Conservation (phyloP, 768 basidiomycete species). For the Russula virescens region DNA sequence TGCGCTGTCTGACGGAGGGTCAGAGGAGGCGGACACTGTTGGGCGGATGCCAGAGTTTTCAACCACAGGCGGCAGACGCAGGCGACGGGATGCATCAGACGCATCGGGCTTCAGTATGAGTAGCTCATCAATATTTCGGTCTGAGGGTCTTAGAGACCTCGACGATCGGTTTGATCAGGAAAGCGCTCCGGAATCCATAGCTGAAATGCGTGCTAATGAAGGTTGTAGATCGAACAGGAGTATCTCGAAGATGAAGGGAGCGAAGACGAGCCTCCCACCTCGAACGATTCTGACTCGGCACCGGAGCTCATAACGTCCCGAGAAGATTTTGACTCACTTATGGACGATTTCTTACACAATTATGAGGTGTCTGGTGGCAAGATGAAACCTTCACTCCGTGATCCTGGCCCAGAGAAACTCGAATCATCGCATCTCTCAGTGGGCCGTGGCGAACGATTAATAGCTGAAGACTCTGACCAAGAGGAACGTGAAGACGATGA, state of each 20-base stretch:
- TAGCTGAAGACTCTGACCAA: constrained; percentile 42
- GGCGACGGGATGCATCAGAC: constrained; percentile 69
- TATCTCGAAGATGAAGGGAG: constrained; percentile 61
- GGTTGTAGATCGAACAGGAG: constrained; percentile 68
- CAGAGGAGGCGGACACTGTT: constrained; percentile 79
- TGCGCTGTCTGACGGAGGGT: constrained; percentile 43
- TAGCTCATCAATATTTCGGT: constrained; percentile 92
- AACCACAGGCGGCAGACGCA: constrained; percentile 74
- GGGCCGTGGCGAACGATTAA: constrained; percentile 59
- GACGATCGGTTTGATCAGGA: constrained; percentile 96
- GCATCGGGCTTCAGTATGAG: constrained; percentile 97
- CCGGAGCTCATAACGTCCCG: constrained; percentile 75
- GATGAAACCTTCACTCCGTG: constrained; percentile 69
- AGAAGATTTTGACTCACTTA: constrained; percentile 84
- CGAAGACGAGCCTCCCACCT: constrained; percentile 35
- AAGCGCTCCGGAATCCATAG: constrained; percentile 23
- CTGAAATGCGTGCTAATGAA: not conserved
- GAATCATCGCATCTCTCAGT: constrained; percentile 72
- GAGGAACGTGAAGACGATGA: constrained; percentile 36
- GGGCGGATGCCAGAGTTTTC: constrained; percentile 67
- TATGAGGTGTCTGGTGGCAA: constrained; percentile 89
- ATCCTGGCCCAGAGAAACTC: constrained; percentile 71
- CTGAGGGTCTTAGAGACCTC: constrained; percentile 77
- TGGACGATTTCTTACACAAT: constrained; percentile 89
- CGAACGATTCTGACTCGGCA: constrained; percentile 50